Evolutionary conservation across 2,329 filamentous ascomycete genomes (phyloP), one percentile per base, ranked within the genome.

Genomic region (Claviceps lovelessii): DNA sequence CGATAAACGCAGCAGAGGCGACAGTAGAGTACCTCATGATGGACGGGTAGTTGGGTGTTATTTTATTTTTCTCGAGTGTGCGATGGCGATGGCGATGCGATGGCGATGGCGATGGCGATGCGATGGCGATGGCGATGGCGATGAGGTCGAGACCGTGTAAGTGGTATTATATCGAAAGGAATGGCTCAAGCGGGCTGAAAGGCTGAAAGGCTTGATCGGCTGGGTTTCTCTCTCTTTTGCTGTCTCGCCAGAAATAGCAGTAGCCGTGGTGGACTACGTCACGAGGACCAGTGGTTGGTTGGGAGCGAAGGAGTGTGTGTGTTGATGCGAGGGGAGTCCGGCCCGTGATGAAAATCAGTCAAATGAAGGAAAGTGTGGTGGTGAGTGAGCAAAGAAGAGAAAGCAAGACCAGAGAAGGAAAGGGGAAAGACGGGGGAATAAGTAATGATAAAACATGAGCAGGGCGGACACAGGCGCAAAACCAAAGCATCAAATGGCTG

Each of bases 11-110:
- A 50, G 63, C 63, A 39, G 64, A 68, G 54, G 65, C 62, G 56
- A 68, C 48, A 51, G 63, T 53, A 49, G 62, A 58, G 58, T 64
- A 64, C 70, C 75, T 77, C 75, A 77, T 77, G 48, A 31, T 53
- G 53, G 41, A 23, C 23, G 29, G 33, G 48, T 59, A 49, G 29
- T 54, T 13, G 15, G 42, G 42, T 3, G 39, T 23, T 23, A 7
- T n/a, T 44, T 9, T 44, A 19, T 9, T 45, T 23, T n/a, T n/a
- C 19, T 41, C 17, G 35, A 31, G 11, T 51, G 45, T 41, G 35
- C 33, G 35, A 15, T 47, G 31, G 23, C 23, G 23, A 23, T 23
- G 23, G 23, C 23, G 23, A 23, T 23, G 23, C 23, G 23, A 23
- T 23, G 33, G 33, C 9, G 33, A 4, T 7, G 6, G 23, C 23